Evolutionary conservation across 1,139 yeast genomes (phyloP), one percentile per base, ranked within the genome.

Genomic region (Protomyces pachydermus): DNA sequence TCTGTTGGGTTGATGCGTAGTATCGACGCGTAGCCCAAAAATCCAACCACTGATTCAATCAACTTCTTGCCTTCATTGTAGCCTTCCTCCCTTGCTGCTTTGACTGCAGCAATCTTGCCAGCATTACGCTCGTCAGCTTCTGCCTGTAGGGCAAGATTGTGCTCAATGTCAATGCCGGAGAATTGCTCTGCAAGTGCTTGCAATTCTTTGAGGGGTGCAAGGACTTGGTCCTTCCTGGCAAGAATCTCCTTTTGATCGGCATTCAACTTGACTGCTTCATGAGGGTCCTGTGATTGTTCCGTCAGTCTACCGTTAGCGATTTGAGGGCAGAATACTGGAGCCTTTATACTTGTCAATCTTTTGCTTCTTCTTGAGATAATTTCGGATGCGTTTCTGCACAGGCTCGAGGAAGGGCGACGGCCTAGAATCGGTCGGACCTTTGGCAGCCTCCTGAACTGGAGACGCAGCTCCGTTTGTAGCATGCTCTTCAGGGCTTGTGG

Each of bases 231-330:
- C 65, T 72, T 71, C 50, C 70, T 68, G 35, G 70, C 68, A 54
- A 76, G 68, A 4, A 78, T 77, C 14, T 72, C 72, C 46, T 70
- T 56, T 67, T 76, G 79, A 63, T 75, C 78, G n/a, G 71, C 72
- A 60, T 76, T 76, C 57, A 76, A 71, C 28, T 67, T 64, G 12
- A 69, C 71, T 3, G 70, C 70, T 8, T 72, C 74, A n/a, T 38
- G 18, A 8, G 56, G 56, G 28, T 58, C 62, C 18, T 52, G 53
- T 4, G 62, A 55, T 12, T 38, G 28, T 28, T 58, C 62, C 23
- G 25, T 18, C 35, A 58, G 32, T 10, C 48, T 42, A 10, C 23
- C 16, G 23, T 18, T 42, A 18, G 14, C 42, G 9, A 20, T 20
- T 10, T 20, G 25, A 5, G 3, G 16, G 5, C 23, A n/a, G 4